Base-by-base conservation (phyloP, 169 alveolate species). In the Eimeria zaria region DNA sequence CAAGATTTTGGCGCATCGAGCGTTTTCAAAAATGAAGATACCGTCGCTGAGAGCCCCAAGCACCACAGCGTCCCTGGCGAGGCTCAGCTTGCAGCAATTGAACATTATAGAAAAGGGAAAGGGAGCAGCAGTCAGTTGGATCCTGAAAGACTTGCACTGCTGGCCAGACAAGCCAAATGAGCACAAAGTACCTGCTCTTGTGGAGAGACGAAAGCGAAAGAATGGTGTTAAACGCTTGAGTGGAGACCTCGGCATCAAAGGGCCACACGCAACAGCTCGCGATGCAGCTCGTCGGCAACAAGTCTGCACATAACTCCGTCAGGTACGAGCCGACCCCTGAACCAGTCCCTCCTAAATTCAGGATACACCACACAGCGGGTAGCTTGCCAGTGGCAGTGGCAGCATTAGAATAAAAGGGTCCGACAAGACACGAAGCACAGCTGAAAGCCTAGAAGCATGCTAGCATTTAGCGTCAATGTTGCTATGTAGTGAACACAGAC, bases 261-360 rank as follows among this genome's bases (percentile, higher is more conserved):
- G 94, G 94, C 94, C 94, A 87, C 33, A 87, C 94, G 71, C 94
- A 87, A 60, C 94, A 87, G 83, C 83, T 87, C 24, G 94, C 83
- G 53, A 87, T 87, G 94, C 83, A 60, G 44, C 84, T 62, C 36
- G 20, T 67, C 53, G 94, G 94, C 48, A 87, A 67, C 44, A 87
- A 64, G 55, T 87, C 94, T 9, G 94, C 62, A 27, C 94, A 87
- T 55, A 87, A 62, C 62, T 87, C 94, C 60, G 94, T 62, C 46
- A 87, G 33, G 81, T 60, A 87, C 80, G 94, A 87, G 36, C 94
- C 94, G 12, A 87, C 83, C 60, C 94, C 94, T 2, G 94, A 87
- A 55, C 94, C 94, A 11, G 94, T 87, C 44, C 94, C 94, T 14
- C 94, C 94, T 87, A 41, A 46, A 22, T 11, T 1, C 89, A 67